Conservation (phyloP, 73 alveolate genomes). For the Paramecium tetraurelia region DNA sequence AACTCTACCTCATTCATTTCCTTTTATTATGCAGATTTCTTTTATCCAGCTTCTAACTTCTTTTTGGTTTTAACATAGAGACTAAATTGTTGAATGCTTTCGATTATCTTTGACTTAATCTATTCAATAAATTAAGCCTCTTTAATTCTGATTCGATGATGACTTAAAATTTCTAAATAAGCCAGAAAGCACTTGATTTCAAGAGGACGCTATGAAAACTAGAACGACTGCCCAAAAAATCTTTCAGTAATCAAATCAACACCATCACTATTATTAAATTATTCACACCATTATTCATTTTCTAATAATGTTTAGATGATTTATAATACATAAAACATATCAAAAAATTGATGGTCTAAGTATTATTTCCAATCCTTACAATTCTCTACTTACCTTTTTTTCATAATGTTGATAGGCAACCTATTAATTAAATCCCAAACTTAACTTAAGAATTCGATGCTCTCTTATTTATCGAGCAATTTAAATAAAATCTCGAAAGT, state of each 20-base stretch:
- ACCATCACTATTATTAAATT: background rate
- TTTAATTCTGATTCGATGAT: background rate
- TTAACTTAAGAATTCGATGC: conserved; percentile 6
- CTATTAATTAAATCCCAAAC: conserved; percentile 39
- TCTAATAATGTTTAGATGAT: background rate
- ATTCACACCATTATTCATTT: background rate
- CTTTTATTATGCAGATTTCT: background rate
- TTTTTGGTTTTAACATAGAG: background rate
- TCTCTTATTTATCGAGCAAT: background rate
- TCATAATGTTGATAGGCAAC: background rate
- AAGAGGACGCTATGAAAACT: background rate
- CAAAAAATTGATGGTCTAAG: conserved; percentile 17
- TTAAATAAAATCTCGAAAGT: conserved; percentile 13
- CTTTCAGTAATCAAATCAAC: background rate
- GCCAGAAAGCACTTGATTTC: conserved; percentile 11
- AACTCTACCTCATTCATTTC: conserved; percentile 18
- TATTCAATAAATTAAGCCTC: background rate
- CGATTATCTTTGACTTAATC: background rate
- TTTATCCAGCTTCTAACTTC: background rate
- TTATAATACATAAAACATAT: conserved; percentile 37
- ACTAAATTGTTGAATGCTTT: background rate
- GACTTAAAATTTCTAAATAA: conserved; percentile 23
- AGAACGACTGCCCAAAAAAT: background rate
- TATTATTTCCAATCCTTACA: conserved; percentile 35
- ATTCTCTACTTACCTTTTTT: background rate